Evolutionary conservation across 2,329 filamentous ascomycete species (phyloP), one percentile per base, ranked within the genome.

Genomic region (Balansia obtecta): DNA sequence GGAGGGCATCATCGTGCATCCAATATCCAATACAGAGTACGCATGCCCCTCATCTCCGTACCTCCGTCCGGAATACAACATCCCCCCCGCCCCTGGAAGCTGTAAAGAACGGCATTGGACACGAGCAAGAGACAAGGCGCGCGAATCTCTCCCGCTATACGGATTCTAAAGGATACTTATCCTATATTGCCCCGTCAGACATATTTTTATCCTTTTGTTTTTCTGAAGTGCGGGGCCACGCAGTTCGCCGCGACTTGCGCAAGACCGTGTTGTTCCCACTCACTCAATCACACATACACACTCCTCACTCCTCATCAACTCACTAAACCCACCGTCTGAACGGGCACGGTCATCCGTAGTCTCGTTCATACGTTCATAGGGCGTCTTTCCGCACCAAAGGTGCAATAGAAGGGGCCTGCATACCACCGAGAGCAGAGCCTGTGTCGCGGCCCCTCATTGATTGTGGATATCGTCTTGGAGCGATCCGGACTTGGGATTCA

Each of bases 1-100:
- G 45, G 39, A 51, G 46, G 45, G 39, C 50, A 51, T 45, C 45
- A 40, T 27, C 33, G 50, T 51, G 50, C 50, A 16, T 51, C 39
- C 45, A n/a, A 27, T 34, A 16, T 51, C 39, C 45, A n/a, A 27
- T 34, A 33, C 13, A 20, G 27, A 27, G 30, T 20, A 34, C 39
- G 48, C 50, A 48, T 41, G 41, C 46, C 46, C 41, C 41, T 42
- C 34, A 37, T 20, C 34, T 30, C 41, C 40, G 43, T 18, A 16
- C 33, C 43, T 42, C 34, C 48, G 15, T 32, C 34, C 45, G 22
- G 12, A 22, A 9, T 47, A 15, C 33, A 11, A 20, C 13, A 8
- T 6, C 8, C 27, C 27, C 27, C 8, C 8, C 18, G 7, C 22
- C 27, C n/a, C n/a, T 39, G 10, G 7, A 20, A 20, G 13, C n/a